phyloP scores from a whole-genome alignment of 768 basidiomycete genomes.

The Termitomyces sp. region DNA sequence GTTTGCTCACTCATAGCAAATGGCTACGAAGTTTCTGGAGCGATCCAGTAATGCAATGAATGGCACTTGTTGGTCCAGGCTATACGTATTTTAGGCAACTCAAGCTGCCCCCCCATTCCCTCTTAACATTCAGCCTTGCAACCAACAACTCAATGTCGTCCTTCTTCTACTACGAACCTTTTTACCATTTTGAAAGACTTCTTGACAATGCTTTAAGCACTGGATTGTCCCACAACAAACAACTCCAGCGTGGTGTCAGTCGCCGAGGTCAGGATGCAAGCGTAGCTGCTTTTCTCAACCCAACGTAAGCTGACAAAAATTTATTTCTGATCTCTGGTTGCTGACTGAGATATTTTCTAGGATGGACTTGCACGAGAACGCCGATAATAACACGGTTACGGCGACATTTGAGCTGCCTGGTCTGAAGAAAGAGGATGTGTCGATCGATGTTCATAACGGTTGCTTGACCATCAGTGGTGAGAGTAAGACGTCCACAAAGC shows the following conservation, averaged over 20 bases:
- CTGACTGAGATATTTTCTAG: constrained; percentile 13
- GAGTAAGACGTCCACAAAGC: constrained; percentile 21
- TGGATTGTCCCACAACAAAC: not conserved
- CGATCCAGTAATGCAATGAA: not conserved
- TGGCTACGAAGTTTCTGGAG: not conserved
- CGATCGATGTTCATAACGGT: constrained; percentile 40
- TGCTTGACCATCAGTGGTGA: constrained; percentile 44
- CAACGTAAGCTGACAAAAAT: not conserved
- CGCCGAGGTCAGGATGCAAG: not conserved
- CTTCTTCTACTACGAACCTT: no score
- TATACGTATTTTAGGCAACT: not conserved
- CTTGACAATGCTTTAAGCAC: constrained; percentile 22
- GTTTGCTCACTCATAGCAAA: not conserved
- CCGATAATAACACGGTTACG: constrained; percentile 34
- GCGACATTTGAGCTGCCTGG: constrained; percentile 54
- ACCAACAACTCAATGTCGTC: no score
- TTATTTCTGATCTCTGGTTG: not conserved
- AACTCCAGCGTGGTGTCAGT: not conserved
- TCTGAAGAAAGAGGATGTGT: constrained; percentile 40
- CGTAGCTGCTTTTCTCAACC: constrained; percentile 19
- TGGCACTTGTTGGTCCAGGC: not conserved
- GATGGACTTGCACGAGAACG: constrained; percentile 43
- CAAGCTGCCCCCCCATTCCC: no score
- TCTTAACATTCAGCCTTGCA: not conserved
- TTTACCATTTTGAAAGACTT: no score